phyloP scores from a whole-genome alignment of 192 early-diverging fungal species.

The Jimgerdemannia lactiflua region DNA sequence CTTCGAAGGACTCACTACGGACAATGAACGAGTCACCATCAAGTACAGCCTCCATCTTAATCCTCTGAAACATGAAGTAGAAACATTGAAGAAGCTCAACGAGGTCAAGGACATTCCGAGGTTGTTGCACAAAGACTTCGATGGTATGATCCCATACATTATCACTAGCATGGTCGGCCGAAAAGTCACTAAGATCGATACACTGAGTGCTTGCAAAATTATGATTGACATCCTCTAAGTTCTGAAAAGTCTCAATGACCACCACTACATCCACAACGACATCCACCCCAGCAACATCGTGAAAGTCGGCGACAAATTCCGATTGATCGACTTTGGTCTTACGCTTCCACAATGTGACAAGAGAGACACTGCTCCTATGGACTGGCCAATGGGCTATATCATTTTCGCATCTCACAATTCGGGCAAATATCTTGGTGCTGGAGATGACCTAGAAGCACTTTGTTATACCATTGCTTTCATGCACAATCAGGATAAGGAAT shows the following conservation, averaged over 20 bases:
- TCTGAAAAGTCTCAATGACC: background rate
- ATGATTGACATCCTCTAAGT: conserved; percentile 1
- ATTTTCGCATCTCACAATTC: conserved; percentile 1
- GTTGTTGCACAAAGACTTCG: background rate
- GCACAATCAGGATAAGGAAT: conserved; percentile 2
- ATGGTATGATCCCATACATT: background rate
- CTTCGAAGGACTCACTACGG: background rate
- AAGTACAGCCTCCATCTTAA: too few relatives aligned
- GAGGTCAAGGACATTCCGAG: background rate
- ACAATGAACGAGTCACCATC: background rate
- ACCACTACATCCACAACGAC: conserved; percentile 5
- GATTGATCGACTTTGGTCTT: conserved; percentile 5
- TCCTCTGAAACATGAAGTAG: background rate
- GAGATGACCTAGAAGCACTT: conserved; percentile 5
- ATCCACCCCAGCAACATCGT: conserved; percentile 1
- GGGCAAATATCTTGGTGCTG: conserved; percentile 2
- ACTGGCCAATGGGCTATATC: background rate
- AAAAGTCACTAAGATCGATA: background rate
- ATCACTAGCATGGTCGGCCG: conserved; percentile 5
- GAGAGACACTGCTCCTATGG: conserved; percentile 1
- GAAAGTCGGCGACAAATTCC: conserved; percentile 3
- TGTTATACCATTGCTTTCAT: background rate
- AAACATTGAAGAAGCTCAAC: background rate
- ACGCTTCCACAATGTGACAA: background rate
- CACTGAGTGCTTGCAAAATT: background rate